phyloP scores from a whole-genome alignment of 345 rosid species.

The Rhizophora apiculata region DNA sequence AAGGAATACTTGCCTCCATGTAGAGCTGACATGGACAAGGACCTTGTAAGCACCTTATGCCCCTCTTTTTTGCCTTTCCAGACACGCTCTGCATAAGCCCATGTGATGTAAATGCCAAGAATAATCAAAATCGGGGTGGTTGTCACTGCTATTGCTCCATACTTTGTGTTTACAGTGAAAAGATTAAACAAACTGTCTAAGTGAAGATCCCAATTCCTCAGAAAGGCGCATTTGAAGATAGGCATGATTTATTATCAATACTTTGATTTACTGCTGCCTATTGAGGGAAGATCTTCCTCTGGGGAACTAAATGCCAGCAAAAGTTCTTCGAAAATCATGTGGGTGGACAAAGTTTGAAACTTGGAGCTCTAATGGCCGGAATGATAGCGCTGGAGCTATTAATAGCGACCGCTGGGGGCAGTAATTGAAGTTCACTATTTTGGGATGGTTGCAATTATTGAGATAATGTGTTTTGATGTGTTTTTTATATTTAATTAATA shows the following conservation, averaged over 20 bases:
- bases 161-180: conserved; percentile 32
- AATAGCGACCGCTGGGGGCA: neutral
- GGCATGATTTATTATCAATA: neutral
- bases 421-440: neutral
- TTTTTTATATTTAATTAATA: too few species aligned
- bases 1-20: conserved; percentile 53
- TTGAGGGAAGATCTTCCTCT: neutral
- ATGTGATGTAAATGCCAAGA: conserved; percentile 43
- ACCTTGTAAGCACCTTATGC: conserved; percentile 23
- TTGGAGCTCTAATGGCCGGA: neutral
- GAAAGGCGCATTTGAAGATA: neutral
- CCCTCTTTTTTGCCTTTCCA: conserved; percentile 21
- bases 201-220: neutral
- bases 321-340: neutral
- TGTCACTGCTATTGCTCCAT: conserved; percentile 38
- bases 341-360: neutral
- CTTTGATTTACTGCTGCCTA: neutral
- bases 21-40: conserved; percentile 47
- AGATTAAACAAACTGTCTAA: conserved; percentile 24
- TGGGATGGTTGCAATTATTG: too few species aligned
- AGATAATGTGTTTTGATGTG: too few species aligned
- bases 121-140: conserved; percentile 39
- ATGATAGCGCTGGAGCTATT: neutral
- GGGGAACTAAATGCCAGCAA: neutral
- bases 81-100: conserved; percentile 32